Base-by-base conservation (phyloP, 2,329 filamentous ascomycete species). In the Colletotrichum brevisporum region DNA sequence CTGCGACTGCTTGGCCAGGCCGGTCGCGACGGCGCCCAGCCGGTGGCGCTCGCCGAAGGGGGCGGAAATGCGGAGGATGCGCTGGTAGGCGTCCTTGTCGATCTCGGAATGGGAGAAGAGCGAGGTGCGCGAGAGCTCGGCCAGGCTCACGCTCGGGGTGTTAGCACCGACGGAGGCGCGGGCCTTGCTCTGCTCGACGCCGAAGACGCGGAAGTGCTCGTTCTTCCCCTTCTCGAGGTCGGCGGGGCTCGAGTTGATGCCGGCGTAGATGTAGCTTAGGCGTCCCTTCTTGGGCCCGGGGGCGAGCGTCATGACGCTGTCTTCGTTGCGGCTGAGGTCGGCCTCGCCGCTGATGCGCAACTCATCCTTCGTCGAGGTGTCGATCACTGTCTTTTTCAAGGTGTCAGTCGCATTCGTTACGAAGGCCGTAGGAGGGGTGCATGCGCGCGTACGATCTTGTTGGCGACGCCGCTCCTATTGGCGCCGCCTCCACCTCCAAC, bases 401-500 rank as follows among this genome's bases (percentile, higher is more conserved):
- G 21, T 43, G 61, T 70, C 43, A 71, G 63, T 67, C 66, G 41
- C 67, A 41, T 36, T 67, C 63, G 43, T 10, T 13, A 36, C 31
- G 4, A 5, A 18, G 50, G 50, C 56, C 47, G 27, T 52, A 18
- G 45, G 52, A 21, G 39, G 43, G 43, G 48, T 15, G 61, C 59
- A 52, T 47, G 41, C 13, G 83, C 90, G 77, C 90, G 77, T 82
- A 92, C 92, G 76, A 97, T 94, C 81, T 94, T 94, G 84, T 97
- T 97, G 65, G 91, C 90, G 24, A 97, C 93, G 52, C 94, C 94
- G 73, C 89, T 94, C 72, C 90, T 89, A 56, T 92, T 90, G 72
- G 93, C 90, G 58, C 95, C 95, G 72, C 95, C 95, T 71, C 95
- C 95, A 60, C 95, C 95, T 69, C 92, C 94, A 45, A 97, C 93